Evolutionary conservation across 225 moss, liverwort and hornwort genomes (phyloP).

Genomic region (Straminergon stramineum): DNA sequence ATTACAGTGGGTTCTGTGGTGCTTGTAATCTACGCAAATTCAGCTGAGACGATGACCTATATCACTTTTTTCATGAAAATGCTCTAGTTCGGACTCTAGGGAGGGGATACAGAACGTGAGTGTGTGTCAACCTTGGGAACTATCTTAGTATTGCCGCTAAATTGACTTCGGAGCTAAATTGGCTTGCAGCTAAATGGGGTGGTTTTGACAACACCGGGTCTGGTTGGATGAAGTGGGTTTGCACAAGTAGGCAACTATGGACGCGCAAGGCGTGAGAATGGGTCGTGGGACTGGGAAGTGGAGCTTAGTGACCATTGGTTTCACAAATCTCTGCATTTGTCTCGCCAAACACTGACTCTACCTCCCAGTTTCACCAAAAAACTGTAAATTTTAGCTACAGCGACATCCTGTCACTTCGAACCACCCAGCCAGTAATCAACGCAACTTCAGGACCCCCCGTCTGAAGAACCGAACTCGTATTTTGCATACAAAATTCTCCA

Average conservation of each 20-base stretch:
- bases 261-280: constrained; percentile 19
- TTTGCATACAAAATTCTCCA: background rate
- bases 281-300: constrained; percentile 17
- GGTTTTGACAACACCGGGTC: constrained; percentile 50
- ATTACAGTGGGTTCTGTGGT: background rate
- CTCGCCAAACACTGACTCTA: background rate
- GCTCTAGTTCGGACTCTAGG: constrained; percentile 8
- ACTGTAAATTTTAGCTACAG: background rate
- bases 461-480: no score
- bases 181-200: constrained; percentile 35
- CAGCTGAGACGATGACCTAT: background rate
- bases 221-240: constrained; percentile 35
- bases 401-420: background rate
- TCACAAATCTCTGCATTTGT: constrained; percentile 39
- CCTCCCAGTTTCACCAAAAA: background rate
- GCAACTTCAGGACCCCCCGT: no score
- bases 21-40: background rate
- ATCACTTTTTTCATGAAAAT: constrained; percentile 16
- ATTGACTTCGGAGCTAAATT: background rate
- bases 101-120: background rate
- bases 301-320: constrained; percentile 33
- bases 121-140: background rate
- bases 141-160: background rate
- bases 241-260: constrained; percentile 19
- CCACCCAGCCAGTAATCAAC: background rate